These are phyloP conservation scores for Gymnopilus dilepis DNA, from an alignment of 768 basidiomycete genomes.

Conservation along the genomic window DNA sequence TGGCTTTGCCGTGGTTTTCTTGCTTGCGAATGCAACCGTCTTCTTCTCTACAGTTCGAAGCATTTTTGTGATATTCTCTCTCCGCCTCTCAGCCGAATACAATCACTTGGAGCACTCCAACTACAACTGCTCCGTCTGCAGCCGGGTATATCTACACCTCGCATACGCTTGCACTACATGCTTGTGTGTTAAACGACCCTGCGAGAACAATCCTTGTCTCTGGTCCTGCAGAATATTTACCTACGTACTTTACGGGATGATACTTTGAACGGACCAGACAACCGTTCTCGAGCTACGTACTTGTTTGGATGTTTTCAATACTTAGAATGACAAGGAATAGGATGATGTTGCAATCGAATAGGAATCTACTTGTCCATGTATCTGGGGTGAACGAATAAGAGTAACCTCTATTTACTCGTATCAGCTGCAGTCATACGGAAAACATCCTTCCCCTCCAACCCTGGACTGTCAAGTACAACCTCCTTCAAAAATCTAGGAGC, in stretches of 20 bases:
- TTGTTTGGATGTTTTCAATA: neutral
- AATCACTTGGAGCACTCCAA: too few relatives aligned
- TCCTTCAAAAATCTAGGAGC: conserved; percentile 37
- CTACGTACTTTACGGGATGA: conserved; percentile 44
- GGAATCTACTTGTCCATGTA: neutral
- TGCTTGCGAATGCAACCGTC: too few relatives aligned
- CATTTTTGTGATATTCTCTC: too few relatives aligned
- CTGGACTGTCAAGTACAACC: conserved; percentile 32
- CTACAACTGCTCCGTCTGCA: too few relatives aligned
- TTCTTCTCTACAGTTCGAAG: too few relatives aligned
- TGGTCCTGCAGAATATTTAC: conserved; percentile 66
- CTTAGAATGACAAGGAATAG: neutral
- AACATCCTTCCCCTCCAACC: conserved; percentile 26
- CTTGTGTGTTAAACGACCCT: conserved; percentile 73
- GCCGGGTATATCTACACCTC: conserved; percentile 72
- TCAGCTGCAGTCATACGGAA: conserved; percentile 32
- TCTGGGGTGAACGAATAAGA: too few relatives aligned
- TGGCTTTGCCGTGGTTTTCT: too few relatives aligned
- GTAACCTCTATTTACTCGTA: conserved; percentile 30
- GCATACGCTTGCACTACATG: conserved; percentile 45
- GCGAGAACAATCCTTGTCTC: conserved; percentile 50
- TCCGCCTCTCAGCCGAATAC: too few relatives aligned
- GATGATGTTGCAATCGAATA: too few relatives aligned
- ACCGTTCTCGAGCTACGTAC: conserved; percentile 15
- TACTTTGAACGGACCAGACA: conserved; percentile 56